A percentile compares a stretch with the other conserved stretches of the same genome.
Conservation (phyloP, 495 filamentous ascomycete genomes). For the Aspergillus affinis region DNA sequence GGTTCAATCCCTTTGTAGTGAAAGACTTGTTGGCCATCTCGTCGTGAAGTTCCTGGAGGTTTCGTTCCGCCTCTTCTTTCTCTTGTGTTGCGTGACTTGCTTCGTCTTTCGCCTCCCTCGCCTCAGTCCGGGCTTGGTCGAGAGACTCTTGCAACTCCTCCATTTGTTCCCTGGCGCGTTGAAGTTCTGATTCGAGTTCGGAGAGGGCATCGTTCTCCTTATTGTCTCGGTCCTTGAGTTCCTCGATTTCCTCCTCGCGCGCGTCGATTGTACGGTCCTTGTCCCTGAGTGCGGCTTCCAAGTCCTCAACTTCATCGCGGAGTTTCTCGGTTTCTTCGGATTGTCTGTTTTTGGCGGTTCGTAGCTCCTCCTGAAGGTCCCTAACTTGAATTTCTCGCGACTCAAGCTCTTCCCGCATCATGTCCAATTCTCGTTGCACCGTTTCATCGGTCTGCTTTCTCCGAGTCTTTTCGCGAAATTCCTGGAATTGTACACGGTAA, state of each 20-base stretch:
- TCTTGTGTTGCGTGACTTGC: slow-evolving; percentile 62
- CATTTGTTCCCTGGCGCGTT: slow-evolving; percentile 55
- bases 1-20: slow-evolving; percentile 69
- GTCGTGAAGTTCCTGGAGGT: slow-evolving; percentile 63
- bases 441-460: slow-evolving; percentile 68
- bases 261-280: slow-evolving; percentile 65
- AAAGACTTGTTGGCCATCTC: slow-evolving; percentile 80
- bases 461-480: slow-evolving; percentile 75
- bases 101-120: slow-evolving; percentile 58
- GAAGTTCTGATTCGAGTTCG: slow-evolving; percentile 52
- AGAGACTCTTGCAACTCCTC: slow-evolving; percentile 62
- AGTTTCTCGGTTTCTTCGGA: slow-evolving; percentile 60
- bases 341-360: slow-evolving; percentile 46
- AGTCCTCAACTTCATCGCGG: slow-evolving; percentile 64
- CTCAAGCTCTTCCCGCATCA: slow-evolving; percentile 59
- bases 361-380: slow-evolving; percentile 45
- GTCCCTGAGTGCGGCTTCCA: slow-evolving; percentile 64
- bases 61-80: slow-evolving; percentile 50
- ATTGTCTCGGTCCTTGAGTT: slow-evolving; percentile 54
- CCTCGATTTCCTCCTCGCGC: slow-evolving; percentile 64
- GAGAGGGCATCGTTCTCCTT: slow-evolving; percentile 52
- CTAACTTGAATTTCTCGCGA: slow-evolving; percentile 53
- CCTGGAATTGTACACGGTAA: slow-evolving; percentile 73
- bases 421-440: slow-evolving; percentile 58
- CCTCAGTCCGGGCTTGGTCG: slow-evolving; percentile 50